Conservation (phyloP, 1,284 basidiomycete species). For the Ganoderma resinaceum region DNA sequence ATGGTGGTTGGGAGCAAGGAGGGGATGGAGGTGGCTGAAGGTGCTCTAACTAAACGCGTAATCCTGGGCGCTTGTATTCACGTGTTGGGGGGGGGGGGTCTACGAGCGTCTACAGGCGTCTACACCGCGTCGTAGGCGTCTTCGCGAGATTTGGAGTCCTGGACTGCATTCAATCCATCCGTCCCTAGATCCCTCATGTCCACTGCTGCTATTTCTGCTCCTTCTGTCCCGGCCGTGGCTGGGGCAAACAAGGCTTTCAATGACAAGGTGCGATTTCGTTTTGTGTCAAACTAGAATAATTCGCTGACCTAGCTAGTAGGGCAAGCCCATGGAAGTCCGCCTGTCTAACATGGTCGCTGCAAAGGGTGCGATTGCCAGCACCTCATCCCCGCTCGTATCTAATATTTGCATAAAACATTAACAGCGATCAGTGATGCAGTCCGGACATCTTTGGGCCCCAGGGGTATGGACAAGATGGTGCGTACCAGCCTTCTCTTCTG, state of each 20-base stretch:
- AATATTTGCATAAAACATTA: slow-evolving; percentile 14
- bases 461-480: slow-evolving; percentile 99
- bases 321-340: slow-evolving; percentile 93
- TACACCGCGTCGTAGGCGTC: slow-evolving; percentile 22
- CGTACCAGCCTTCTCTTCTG: slow-evolving; percentile 28
- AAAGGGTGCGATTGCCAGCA: slow-evolving; percentile 69
- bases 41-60: slow-evolving; percentile 27
- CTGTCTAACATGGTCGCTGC: slow-evolving; percentile 96
- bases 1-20: slow-evolving; percentile 23
- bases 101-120: slow-evolving; percentile 21
- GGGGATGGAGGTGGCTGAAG: slow-evolving; percentile 10
- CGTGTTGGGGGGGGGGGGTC: slow-evolving; percentile 26
- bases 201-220: slow-evolving; percentile 54
- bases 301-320: slow-evolving; percentile 54
- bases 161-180: slow-evolving; percentile 17
- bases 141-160: slow-evolving; percentile 12
- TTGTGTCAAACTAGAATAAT: slow-evolving; percentile 1
- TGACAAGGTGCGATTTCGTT: slow-evolving; percentile 66
- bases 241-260: slow-evolving; percentile 80
- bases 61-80: slow-evolving; percentile 29
- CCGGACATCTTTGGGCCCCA: slow-evolving; percentile 94
- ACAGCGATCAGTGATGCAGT: slow-evolving; percentile 98
- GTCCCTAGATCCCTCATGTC: slow-evolving; percentile 27
- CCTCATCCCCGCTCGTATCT: slow-evolving; percentile 18
- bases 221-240: slow-evolving; percentile 27